Conservation (phyloP, 176 grass and related monocot genomes). For the Themeda triandra region DNA sequence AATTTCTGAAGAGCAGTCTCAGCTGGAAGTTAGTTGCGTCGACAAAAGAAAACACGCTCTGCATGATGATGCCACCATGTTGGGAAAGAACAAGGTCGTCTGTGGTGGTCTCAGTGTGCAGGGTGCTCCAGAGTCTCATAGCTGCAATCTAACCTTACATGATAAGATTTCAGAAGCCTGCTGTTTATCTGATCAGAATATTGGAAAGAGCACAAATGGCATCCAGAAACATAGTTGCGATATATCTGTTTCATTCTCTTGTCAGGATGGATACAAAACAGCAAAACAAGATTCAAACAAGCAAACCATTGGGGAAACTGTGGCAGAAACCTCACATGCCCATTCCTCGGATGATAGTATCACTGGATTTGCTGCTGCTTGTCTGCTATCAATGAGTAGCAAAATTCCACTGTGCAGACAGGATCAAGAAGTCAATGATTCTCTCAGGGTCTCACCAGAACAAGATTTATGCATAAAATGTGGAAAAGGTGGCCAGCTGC, state of each 20-base stretch:
- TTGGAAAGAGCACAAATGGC: background rate
- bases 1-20: slow-evolving; percentile 3
- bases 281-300: slow-evolving; percentile 20
- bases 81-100: slow-evolving; percentile 25
- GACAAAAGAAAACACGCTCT: slow-evolving; percentile 10
- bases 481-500: slow-evolving; percentile 42
- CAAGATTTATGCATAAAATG: slow-evolving; percentile 52
- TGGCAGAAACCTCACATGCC: slow-evolving; percentile 19
- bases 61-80: slow-evolving; percentile 16
- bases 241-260: slow-evolving; percentile 6
- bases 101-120: slow-evolving; percentile 19
- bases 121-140: background rate
- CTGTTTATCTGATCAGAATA: slow-evolving; percentile 24
- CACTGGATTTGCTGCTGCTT: slow-evolving; percentile 20
- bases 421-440: slow-evolving; percentile 25
- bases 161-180: slow-evolving; percentile 22
- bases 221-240: background rate
- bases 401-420: background rate
- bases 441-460: background rate
- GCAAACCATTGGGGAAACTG: background rate
- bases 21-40: background rate
- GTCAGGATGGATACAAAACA: background rate
- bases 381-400: background rate
- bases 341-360: slow-evolving; percentile 24
- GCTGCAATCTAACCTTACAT: slow-evolving; percentile 17